Percentiles rank a stretch among this genome's conserved stretches.
Evolutionary conservation across 192 early-diverging fungal genomes (phyloP).

Genomic region (Entomortierella lignicola): DNA sequence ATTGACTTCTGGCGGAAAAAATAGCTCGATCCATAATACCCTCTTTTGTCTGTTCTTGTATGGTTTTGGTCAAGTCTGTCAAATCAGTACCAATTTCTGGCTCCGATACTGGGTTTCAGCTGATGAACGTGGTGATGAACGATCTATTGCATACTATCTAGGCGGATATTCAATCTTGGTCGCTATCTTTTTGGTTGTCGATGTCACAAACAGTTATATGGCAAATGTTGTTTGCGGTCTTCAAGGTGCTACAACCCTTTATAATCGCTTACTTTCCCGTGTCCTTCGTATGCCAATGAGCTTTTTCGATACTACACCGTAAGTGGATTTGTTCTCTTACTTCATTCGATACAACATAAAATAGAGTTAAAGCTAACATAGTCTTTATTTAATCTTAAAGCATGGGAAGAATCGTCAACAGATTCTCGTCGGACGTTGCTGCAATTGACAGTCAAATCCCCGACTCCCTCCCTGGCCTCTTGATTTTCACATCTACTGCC

Average conservation of each 20-base stretch:
- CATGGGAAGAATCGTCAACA: conserved; percentile 72
- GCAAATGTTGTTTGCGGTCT: conserved; percentile 60
- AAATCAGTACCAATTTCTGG: conserved; percentile 41
- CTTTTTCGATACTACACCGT: conserved; percentile 91
- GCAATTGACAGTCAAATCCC: not conserved
- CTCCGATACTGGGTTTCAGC: conserved; percentile 38
- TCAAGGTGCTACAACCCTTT: conserved; percentile 64
- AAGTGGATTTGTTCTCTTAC: conserved; percentile 54
- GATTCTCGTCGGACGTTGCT: conserved; percentile 85
- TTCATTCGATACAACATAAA: not conserved
- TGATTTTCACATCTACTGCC: conserved; percentile 18
- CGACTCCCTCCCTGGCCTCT: not conserved
- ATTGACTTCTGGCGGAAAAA: too few species aligned
- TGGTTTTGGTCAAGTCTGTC: conserved; percentile 15
- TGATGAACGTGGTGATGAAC: conserved; percentile 17
- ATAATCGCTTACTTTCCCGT: conserved; percentile 60
- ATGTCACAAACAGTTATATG: conserved; percentile 33
- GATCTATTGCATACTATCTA: conserved; percentile 66
- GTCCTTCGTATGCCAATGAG: conserved; percentile 77
- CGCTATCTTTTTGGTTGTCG: conserved; percentile 23
- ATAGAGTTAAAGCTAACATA: not conserved
- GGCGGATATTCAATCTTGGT: conserved; percentile 68
- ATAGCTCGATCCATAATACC: conserved; percentile 22
- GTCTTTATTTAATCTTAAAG: not conserved
- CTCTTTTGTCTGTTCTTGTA: conserved; percentile 23